Conservation (phyloP, 371 early-diverging fungal species). For the Cladochytrium tenue region DNA sequence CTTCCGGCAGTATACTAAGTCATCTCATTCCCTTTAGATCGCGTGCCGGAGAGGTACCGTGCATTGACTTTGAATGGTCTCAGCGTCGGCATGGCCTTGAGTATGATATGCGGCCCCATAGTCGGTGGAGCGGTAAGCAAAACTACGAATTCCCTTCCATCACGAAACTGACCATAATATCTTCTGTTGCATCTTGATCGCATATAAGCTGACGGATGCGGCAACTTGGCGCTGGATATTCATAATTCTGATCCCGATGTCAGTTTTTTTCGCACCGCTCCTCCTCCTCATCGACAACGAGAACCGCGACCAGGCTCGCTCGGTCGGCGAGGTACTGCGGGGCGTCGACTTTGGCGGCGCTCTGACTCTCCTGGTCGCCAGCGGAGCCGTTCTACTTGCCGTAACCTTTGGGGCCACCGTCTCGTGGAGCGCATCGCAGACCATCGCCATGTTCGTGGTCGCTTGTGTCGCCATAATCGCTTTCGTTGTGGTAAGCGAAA, state of each 20-base stretch:
- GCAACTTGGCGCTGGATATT: slow-evolving; percentile 1
- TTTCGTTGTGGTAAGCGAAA: background rate
- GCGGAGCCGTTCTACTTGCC: background rate
- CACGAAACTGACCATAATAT: background rate
- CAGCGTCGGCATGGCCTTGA: slow-evolving; percentile 5
- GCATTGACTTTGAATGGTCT: background rate
- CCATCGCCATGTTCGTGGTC: background rate
- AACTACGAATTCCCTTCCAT: background rate
- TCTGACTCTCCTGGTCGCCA: background rate
- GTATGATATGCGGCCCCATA: slow-evolving; percentile 3
- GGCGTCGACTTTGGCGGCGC: background rate
- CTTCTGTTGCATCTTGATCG: background rate
- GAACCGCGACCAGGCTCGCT: background rate
- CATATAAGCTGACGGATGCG: background rate
- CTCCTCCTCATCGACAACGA: slow-evolving; percentile 6
- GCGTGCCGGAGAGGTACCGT: background rate
- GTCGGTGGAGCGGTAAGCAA: slow-evolving; percentile 1
- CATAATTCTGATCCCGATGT: slow-evolving; percentile 1
- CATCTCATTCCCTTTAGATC: background rate
- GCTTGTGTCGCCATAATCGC: background rate
- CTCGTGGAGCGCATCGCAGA: background rate
- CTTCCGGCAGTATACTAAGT: background rate
- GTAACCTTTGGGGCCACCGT: background rate
- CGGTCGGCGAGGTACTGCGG: background rate
- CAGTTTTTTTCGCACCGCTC: background rate